Percentiles rank a stretch among this genome's conserved stretches.
Evolutionary conservation across 257 asterid genomes (phyloP).

Genomic region (Catharanthus roseus): DNA sequence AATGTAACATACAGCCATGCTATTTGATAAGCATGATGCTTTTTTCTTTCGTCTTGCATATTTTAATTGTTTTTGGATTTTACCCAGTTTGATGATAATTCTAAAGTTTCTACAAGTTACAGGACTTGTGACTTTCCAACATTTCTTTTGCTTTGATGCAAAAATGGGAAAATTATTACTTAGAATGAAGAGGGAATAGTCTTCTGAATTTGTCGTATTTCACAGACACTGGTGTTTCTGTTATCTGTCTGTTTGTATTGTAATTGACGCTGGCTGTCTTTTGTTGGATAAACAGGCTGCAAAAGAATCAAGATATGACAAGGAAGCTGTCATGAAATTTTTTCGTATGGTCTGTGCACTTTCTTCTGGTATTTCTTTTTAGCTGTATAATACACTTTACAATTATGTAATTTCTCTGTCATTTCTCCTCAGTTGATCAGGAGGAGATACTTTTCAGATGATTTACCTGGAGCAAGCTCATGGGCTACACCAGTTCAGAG

Average conservation of each 20-base stretch:
- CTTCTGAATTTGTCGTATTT: not conserved
- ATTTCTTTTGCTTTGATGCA: not conserved
- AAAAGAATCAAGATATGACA: constrained; percentile 88
- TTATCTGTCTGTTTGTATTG: not conserved
- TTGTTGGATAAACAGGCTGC: constrained; percentile 62
- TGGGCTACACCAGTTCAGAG: constrained; percentile 54
- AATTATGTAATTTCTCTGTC: constrained; percentile 20
- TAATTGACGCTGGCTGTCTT: not conserved
- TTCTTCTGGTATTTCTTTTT: constrained; percentile 6
- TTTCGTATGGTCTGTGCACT: constrained; percentile 63
- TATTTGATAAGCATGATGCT: too few relatives aligned
- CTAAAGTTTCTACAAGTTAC: not conserved
- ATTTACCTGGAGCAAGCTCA: constrained; percentile 62
- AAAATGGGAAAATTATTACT: not conserved
- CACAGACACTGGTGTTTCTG: not conserved
- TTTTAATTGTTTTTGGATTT: not conserved
- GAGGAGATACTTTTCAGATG: constrained; percentile 97
- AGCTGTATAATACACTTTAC: constrained; percentile 1
- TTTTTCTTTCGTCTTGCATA: too few relatives aligned
- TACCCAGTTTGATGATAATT: not conserved
- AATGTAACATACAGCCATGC: not conserved
- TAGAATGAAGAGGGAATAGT: not conserved
- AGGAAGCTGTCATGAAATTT: constrained; percentile 86
- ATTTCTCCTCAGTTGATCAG: constrained; percentile 63
- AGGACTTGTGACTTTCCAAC: not conserved